These are phyloP conservation scores for Simmondsia chinensis DNA, from an alignment of 148 eudicot species.

Conservation along the genomic window DNA sequence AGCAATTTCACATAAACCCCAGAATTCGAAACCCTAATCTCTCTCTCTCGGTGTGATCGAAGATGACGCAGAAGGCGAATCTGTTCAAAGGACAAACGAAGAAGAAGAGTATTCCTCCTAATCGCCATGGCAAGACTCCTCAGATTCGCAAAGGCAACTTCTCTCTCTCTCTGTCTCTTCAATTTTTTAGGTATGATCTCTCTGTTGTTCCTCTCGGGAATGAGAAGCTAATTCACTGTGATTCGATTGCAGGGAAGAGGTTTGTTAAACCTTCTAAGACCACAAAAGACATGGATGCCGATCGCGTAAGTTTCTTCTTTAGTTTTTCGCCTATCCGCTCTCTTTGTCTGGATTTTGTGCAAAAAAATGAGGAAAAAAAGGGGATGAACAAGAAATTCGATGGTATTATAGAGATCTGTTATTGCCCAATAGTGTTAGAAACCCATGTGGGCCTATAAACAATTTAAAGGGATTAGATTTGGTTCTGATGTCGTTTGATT, in stretches of 20 bases:
- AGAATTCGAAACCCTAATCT: slow-evolving; percentile 4
- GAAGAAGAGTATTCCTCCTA: slow-evolving; percentile 52
- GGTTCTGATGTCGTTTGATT: too few species aligned
- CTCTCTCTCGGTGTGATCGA: slow-evolving; percentile 2
- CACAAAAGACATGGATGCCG: slow-evolving; percentile 54
- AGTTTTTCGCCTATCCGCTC: too few species aligned
- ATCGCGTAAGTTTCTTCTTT: slow-evolving; percentile 27
- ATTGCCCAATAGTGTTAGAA: too few species aligned
- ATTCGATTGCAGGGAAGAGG: slow-evolving; percentile 49
- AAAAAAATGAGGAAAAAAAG: too few species aligned
- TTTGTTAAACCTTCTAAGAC: slow-evolving; percentile 53
- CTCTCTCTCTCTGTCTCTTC: neutral
- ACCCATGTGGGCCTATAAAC: too few species aligned
- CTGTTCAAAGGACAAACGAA: slow-evolving; percentile 74
- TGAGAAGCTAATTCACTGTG: too few species aligned
- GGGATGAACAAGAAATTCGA: too few species aligned
- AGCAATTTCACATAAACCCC: slow-evolving; percentile 30
- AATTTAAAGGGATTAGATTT: too few species aligned
- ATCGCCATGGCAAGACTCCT: slow-evolving; percentile 60
- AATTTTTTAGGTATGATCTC: neutral
- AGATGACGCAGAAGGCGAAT: slow-evolving; percentile 72
- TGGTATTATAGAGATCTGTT: too few species aligned
- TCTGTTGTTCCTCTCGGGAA: too few species aligned
- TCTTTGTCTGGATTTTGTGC: neutral
- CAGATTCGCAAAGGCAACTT: slow-evolving; percentile 57